Evolutionary conservation across 768 basidiomycete genomes (phyloP), one percentile per base, ranked within the genome.

Genomic region (Amyloporia xantha): DNA sequence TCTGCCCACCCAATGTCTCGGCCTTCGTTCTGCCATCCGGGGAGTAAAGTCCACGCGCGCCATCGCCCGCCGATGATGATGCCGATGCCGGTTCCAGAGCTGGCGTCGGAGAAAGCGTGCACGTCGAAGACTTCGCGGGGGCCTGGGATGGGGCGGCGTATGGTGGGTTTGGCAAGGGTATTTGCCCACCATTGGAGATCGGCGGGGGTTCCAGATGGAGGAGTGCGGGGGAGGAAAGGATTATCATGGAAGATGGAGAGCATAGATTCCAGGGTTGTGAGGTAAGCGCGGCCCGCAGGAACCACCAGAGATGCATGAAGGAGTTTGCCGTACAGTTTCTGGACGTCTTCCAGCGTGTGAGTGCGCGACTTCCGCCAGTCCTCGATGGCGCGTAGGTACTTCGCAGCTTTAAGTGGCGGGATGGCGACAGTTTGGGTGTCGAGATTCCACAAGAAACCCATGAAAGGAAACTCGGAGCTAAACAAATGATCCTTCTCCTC

Each of bases 1-100:
- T 79, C 73, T 0, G 73, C 74, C 74, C 75, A 78, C 0, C 59
- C 58, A 46, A 77, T 78, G 47, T 76, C 70, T 1, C 60, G 44
- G 36, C 10, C 36, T 2, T 41, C 59, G 13, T 33, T 9, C 12
- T 55, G 19, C 59, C 61, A 62, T 0, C 54, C 57, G 0, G 37
- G 37, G 15, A 28, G 28, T n/a, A 62, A 53, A 0, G 23, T 5
- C 61, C 61, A 67, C 0, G 61, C 66, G 2, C 58, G 41, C 65
- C 65, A 67, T 2, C 15, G n/a, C 1, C 39, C 24, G 0, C 39
- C 37, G n/a, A 66, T 52, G 42, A 54, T 27, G 30, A 67, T 43
- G 17, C 47, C 58, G 19, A 59, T 40, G 15, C 60, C 56, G 19
- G 52, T 45, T 1, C 52, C 45, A 1, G 58, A 57, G 48, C 56